These are phyloP conservation scores for Lodderomyces theae DNA, from an alignment of 1,139 yeast genomes.

Conservation along the genomic window DNA sequence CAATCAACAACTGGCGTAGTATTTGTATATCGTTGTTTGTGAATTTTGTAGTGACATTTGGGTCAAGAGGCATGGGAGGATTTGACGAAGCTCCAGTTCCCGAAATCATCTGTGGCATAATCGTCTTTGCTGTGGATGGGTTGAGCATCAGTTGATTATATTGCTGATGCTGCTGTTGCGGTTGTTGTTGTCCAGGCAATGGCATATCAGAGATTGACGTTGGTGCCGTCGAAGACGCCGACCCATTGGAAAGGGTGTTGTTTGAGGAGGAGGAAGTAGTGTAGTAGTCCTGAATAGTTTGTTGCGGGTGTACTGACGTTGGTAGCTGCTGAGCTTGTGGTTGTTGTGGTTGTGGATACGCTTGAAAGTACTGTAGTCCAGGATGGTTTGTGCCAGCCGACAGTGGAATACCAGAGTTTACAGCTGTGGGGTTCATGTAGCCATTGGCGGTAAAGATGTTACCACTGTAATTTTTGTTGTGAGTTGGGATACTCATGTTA, in stretches of 20 bases:
- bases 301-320: background rate
- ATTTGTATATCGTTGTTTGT: constrained; percentile 38
- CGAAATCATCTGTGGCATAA: constrained; percentile 8
- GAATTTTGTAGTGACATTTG: constrained; percentile 24
- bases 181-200: background rate
- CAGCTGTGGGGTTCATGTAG: background rate
- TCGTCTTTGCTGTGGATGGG: constrained; percentile 3
- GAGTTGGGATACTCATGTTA: constrained; percentile 1
- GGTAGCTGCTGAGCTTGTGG: background rate
- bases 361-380: background rate
- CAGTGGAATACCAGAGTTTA: background rate
- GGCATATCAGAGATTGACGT: background rate
- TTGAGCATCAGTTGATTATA: constrained; percentile 1
- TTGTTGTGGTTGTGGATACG: background rate
- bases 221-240: constrained; percentile 4
- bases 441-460: background rate
- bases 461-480: constrained; percentile 1
- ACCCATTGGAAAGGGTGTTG: background rate
- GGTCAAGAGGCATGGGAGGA: constrained; percentile 12
- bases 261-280: background rate
- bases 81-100: constrained; percentile 17
- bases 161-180: constrained; percentile 2
- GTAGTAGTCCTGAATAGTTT: constrained; percentile 1
- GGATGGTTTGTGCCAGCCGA: background rate
- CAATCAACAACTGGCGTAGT: constrained; percentile 35